Evolutionary conservation across 2,329 filamentous ascomycete genomes (phyloP), one percentile per base, ranked within the genome.

Genomic region (Parafenestella ontariensis): DNA sequence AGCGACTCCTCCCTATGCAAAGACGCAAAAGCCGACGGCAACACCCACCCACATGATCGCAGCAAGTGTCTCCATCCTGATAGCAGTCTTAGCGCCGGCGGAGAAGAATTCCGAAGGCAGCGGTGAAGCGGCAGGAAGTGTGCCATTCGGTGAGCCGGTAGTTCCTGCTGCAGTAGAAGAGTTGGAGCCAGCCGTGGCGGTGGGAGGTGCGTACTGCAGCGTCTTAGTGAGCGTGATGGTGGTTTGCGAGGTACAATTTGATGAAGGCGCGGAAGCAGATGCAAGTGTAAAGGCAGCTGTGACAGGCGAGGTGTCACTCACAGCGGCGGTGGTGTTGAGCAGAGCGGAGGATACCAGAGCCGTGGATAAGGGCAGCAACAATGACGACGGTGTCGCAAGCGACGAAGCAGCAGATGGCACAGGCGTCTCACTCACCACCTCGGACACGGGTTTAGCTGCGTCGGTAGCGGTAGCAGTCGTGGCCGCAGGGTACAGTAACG

Each of bases 401-500:
- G 41, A 20, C 17, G 41, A 20, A 29, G 41, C 41, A 18, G 24
- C 41, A 40, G 37, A 33, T 18, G 36, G 13, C 11, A 34, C 29
- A 23, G 46, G 18, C 13, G 33, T 47, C 29, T 29, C 5, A 23
- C 28, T 28, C 7, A 28, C 17, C 3, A 36, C 36, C 18, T 34
- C 18, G 33, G 45, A n/a, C 21, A 36, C 44, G 11, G 33, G 34
- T 15, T 43, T 28, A 18, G 37, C 17, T 24, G 26, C 24, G 29
- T 39, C 17, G n/a, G 37, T 26, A 21, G 42, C 40, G 11, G 49
- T 40, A n/a, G 41, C 29, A 29, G 40, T 33, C 13, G 43, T 52
- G 9, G 20, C 29, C 13, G 40, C 59, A 7, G 61, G 61, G 34
- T 64, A 64, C 6, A 61, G 50, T 6, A 20, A 21, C 3, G 55